Conservation (phyloP, 2,329 filamentous ascomycete genomes). For the Penicillium thymicola region DNA sequence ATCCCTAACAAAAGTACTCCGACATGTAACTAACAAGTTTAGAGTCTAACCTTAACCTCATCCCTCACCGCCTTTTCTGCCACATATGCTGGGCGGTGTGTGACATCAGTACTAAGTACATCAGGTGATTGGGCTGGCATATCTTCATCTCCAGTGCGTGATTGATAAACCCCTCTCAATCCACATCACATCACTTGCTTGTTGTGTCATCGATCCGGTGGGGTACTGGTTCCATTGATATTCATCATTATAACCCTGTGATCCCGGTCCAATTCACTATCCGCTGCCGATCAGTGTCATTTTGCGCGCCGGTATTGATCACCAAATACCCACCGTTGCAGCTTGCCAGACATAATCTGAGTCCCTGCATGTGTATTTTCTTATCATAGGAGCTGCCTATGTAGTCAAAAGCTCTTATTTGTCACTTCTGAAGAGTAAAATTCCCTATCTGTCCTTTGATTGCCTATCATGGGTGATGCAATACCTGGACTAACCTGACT, state of each 20-base stretch:
- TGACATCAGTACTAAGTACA: constrained; percentile 1
- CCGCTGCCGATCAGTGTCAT: constrained; percentile 1
- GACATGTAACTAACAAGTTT: too few relatives aligned
- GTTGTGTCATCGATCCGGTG: not conserved
- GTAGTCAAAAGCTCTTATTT: constrained; percentile 7
- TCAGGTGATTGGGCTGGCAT: constrained; percentile 27
- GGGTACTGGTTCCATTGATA: not conserved
- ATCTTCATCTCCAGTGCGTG: constrained; percentile 20
- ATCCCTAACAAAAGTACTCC: not conserved
- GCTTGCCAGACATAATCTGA: constrained; percentile 4
- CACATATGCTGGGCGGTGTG: constrained; percentile 1
- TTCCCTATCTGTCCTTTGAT: not conserved
- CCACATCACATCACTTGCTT: constrained; percentile 8
- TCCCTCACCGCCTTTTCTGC: not conserved
- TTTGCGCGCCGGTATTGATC: constrained; percentile 11
- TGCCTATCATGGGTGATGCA: constrained; percentile 5
- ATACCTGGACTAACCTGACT: constrained; percentile 14
- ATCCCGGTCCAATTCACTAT: not conserved
- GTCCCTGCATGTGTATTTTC: constrained; percentile 14
- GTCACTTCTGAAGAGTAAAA: constrained; percentile 8
- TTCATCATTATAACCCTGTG: not conserved
- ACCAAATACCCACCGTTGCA: constrained; percentile 12
- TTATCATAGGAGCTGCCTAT: constrained; percentile 8
- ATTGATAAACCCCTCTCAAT: constrained; percentile 12
- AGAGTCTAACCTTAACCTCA: not conserved